Percentiles rank a stretch among this genome's conserved stretches.
phyloP scores from a whole-genome alignment of 306 rosid genomes.

The Lablab purpureus region DNA sequence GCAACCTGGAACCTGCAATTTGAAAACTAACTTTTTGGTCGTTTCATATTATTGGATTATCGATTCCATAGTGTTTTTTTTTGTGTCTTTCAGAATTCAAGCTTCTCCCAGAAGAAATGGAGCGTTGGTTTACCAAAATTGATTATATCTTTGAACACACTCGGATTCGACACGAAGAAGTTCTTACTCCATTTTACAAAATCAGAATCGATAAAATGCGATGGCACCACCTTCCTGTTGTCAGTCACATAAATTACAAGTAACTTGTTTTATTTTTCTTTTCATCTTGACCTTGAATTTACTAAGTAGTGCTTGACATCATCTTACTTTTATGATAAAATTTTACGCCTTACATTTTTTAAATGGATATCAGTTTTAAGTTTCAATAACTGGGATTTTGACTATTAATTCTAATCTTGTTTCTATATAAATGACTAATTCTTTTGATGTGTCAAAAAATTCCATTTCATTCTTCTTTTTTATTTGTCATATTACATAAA shows the following conservation, averaged over 20 bases:
- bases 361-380: slow-evolving; percentile 13
- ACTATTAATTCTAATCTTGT: not conserved
- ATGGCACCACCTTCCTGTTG: slow-evolving; percentile 69
- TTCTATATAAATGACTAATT: too few relatives aligned
- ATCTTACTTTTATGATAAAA: slow-evolving; percentile 15
- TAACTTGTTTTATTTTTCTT: slow-evolving; percentile 48
- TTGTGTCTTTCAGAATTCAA: slow-evolving; percentile 64
- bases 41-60: slow-evolving; percentile 24
- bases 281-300: slow-evolving; percentile 25
- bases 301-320: slow-evolving; percentile 25
- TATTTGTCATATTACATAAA: too few relatives aligned
- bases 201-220: slow-evolving; percentile 62
- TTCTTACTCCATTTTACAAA: slow-evolving; percentile 66
- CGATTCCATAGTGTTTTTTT: slow-evolving; percentile 24
- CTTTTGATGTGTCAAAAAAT: too few relatives aligned
- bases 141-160: slow-evolving; percentile 93
- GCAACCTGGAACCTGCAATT: too few relatives aligned
- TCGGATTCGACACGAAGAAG: slow-evolving; percentile 70
- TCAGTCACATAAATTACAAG: slow-evolving; percentile 95
- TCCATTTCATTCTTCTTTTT: too few relatives aligned
- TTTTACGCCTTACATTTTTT: slow-evolving; percentile 16
- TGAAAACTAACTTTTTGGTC: slow-evolving; percentile 25
- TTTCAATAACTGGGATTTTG: slow-evolving; percentile 9
- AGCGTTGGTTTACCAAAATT: slow-evolving; percentile 95
- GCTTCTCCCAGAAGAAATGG: slow-evolving; percentile 87